phyloP scores from a whole-genome alignment of 2,329 filamentous ascomycete species.

The Hirsutella thompsonii region DNA sequence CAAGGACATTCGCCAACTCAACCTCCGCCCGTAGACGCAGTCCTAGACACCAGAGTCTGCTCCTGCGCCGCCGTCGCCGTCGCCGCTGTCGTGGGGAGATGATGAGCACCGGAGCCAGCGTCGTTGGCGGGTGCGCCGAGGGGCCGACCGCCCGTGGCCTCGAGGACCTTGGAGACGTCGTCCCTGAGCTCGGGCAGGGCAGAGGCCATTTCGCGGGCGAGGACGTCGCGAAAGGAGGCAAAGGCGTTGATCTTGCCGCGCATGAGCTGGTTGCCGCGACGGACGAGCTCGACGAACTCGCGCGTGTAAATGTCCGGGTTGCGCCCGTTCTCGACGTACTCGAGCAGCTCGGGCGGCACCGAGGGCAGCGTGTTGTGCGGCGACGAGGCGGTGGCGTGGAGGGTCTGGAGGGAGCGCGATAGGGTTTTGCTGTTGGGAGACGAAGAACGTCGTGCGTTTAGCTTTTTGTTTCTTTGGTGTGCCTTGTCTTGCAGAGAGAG shows the following conservation, averaged over 20 bases:
- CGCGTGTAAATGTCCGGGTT: slow-evolving; percentile 65
- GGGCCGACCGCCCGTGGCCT: slow-evolving; percentile 25
- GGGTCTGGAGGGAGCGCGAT: slow-evolving; percentile 22
- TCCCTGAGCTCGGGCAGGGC: slow-evolving; percentile 46
- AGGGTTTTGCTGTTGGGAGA: slow-evolving; percentile 27
- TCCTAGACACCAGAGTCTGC: no score
- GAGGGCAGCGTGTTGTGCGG: slow-evolving; percentile 28
- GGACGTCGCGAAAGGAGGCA: slow-evolving; percentile 44
- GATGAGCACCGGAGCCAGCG: background rate
- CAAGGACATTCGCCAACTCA: no score
- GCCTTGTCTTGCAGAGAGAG: no score
- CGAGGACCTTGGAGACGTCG: slow-evolving; percentile 38
- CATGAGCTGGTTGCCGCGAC: slow-evolving; percentile 53
- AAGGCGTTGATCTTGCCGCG: slow-evolving; percentile 53
- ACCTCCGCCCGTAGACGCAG: no score
- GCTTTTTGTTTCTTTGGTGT: no score
- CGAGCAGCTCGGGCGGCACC: slow-evolving; percentile 49
- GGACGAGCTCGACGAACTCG: slow-evolving; percentile 58
- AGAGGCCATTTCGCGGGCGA: slow-evolving; percentile 43
- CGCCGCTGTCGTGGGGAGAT: no score
- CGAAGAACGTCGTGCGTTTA: no score
- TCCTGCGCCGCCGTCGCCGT: background rate
- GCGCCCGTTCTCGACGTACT: slow-evolving; percentile 58
- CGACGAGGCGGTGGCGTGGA: slow-evolving; percentile 26
- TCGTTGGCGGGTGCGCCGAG: background rate